Conservation (phyloP, 331 rosid genomes). For the Erythrophleum ivorense region DNA sequence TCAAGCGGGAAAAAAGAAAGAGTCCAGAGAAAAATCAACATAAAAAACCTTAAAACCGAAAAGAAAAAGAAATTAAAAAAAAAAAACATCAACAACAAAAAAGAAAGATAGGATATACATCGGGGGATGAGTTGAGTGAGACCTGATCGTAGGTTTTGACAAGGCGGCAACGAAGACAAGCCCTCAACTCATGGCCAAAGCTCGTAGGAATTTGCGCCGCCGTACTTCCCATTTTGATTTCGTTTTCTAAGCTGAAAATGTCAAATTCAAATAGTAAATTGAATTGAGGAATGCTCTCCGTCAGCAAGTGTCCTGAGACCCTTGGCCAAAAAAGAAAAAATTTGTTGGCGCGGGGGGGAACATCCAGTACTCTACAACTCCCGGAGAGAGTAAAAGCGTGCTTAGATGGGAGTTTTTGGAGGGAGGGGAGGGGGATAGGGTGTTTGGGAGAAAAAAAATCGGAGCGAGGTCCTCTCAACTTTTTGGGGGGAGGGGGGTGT, state of each 20-base stretch:
- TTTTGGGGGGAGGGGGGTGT: too few relatives aligned
- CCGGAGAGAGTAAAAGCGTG: too few relatives aligned
- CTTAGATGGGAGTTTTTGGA: too few relatives aligned
- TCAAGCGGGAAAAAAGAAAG: neutral
- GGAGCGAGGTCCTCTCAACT: too few relatives aligned
- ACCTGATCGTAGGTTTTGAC: slow-evolving; percentile 99
- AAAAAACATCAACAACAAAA: neutral
- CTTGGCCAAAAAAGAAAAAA: too few relatives aligned
- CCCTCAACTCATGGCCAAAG: slow-evolving; percentile 90
- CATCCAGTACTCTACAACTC: too few relatives aligned
- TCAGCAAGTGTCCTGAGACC: neutral
- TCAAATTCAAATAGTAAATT: neutral
- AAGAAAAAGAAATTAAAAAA: neutral
- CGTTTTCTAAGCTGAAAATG: neutral
- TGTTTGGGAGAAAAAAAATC: too few relatives aligned
- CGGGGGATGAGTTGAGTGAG: neutral
- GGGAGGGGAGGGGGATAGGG: too few relatives aligned
- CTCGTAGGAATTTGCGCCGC: slow-evolving; percentile 95
- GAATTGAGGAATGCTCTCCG: neutral
- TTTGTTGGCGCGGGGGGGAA: too few relatives aligned
- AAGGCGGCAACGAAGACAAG: slow-evolving; percentile 98
- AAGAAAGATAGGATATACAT: neutral
- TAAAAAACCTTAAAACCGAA: neutral
- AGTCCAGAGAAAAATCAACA: neutral
- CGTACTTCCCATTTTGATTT: slow-evolving; percentile 52